A percentile compares a stretch with the other conserved stretches of the same genome.
Conservation (phyloP, 1,284 basidiomycete species). For the Pascua guehoae region DNA sequence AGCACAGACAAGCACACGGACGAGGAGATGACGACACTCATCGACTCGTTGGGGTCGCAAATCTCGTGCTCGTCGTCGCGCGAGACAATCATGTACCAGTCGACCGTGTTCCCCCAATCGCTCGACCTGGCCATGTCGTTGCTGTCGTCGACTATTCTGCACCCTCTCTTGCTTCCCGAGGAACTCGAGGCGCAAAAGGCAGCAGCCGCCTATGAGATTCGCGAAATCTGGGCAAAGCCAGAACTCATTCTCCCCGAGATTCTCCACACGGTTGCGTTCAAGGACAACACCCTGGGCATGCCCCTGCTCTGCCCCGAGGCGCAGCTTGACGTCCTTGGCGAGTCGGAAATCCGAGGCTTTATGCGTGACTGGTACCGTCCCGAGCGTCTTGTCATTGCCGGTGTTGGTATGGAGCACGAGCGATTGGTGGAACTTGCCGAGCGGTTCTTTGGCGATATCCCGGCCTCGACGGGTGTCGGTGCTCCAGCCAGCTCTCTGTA, state of each 20-base stretch:
- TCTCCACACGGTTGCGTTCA: slow-evolving; percentile 81
- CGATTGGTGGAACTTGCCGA: slow-evolving; percentile 79
- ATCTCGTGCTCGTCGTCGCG: slow-evolving; percentile 87
- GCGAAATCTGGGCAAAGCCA: slow-evolving; percentile 83
- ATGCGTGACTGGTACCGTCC: slow-evolving; percentile 85
- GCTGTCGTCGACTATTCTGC: slow-evolving; percentile 84
- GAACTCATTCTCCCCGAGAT: slow-evolving; percentile 95
- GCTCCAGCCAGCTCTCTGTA: slow-evolving; percentile 18
- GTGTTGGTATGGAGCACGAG: slow-evolving; percentile 85
- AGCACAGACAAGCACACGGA: slow-evolving; percentile 53
- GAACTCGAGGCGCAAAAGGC: slow-evolving; percentile 82
- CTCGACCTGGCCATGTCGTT: slow-evolving; percentile 79
- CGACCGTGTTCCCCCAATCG: slow-evolving; percentile 83
- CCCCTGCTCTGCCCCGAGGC: slow-evolving; percentile 84
- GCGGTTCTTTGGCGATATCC: slow-evolving; percentile 75
- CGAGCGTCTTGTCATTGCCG: slow-evolving; percentile 90
- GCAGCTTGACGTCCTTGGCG: slow-evolving; percentile 68
- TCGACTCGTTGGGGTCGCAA: slow-evolving; percentile 85
- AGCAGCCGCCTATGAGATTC: slow-evolving; percentile 87
- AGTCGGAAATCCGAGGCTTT: slow-evolving; percentile 62
- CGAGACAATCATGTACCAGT: slow-evolving; percentile 98
- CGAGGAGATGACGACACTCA: slow-evolving; percentile 74
- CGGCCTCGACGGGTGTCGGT: slow-evolving; percentile 42
- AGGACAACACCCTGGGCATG: slow-evolving; percentile 76
- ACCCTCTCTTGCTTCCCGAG: slow-evolving; percentile 70